Evolutionary conservation across 179 eudicot genomes (phyloP), one percentile per base, ranked within the genome.

Genomic region (Silene coronaria): DNA sequence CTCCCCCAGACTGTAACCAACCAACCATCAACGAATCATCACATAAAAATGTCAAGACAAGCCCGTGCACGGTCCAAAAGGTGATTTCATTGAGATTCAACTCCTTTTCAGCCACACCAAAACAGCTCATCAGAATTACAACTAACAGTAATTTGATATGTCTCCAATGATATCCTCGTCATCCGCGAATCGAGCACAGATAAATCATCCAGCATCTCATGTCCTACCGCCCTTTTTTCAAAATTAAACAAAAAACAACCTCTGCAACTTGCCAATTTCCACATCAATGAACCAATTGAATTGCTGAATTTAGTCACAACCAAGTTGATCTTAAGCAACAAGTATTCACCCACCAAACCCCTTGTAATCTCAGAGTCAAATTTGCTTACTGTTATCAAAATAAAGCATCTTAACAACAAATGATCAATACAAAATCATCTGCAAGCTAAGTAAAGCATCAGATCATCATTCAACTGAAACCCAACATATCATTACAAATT

Each of bases 381-480:
- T 66, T 73, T 53, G 21, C 14, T 27, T 17, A 27, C 28, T n/a
- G 22, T 38, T 42, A 22, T n/a, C 58, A 45, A 42, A 69, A 42
- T 12, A n/a, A 23, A 42, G 45, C 42, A 30, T 38, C 26, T 16
- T n/a, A 48, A 60, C 62, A 70, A 11, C 48, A 30, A 51, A 30
- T 36, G 6, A 10, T 8, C 5, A 77, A 14, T 58, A 23, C 12
- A 57, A n/a, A 5, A 69, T 26, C 21, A 14, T 17, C 28, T 6
- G 70, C 6, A 70, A 21, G 0, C 14, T 3, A 27, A 14, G 26
- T 26, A 27, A 30, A 67, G n/a, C 66, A 73, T 73, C 75, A 26
- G 78, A 81, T 81, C 79, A 81, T 78, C 73, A 81, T 34, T 67
- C 3, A 78, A 65, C 69, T 66, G 23, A 3, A 30, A 65, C 24